Conservation (phyloP, 2,329 filamentous ascomycete genomes). For the Aspergillus sp. region DNA sequence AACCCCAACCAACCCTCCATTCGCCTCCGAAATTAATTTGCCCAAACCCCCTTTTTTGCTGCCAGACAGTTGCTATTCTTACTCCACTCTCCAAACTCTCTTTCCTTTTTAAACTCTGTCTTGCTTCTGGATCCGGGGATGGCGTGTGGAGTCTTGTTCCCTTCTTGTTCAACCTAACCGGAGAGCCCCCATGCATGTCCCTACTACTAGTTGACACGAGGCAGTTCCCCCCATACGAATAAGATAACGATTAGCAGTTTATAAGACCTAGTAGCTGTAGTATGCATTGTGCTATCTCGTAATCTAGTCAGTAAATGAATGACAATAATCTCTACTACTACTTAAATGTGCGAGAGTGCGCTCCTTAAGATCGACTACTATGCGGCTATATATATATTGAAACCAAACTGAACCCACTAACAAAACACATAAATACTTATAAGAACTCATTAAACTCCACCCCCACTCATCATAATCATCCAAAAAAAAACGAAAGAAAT, state of each 20-base stretch:
- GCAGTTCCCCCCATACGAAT: constrained; percentile 26
- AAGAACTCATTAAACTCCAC: too few relatives aligned
- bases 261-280: background rate
- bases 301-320: too few relatives aligned
- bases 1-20: background rate
- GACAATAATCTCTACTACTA: too few relatives aligned
- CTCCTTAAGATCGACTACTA: too few relatives aligned
- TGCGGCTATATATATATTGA: too few relatives aligned
- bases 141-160: constrained; percentile 32
- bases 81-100: constrained; percentile 14
- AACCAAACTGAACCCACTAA: too few relatives aligned
- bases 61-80: constrained; percentile 13
- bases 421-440: too few relatives aligned
- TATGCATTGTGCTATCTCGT: constrained; percentile 3
- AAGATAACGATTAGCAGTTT: constrained; percentile 28
- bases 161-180: constrained; percentile 26
- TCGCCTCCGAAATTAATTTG: constrained; percentile 14
- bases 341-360: too few relatives aligned
- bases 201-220: constrained; percentile 25
- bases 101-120: constrained; percentile 17
- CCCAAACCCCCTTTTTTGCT: constrained; percentile 15
- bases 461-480: too few relatives aligned
- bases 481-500: too few relatives aligned
- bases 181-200: constrained; percentile 20
- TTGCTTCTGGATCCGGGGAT: constrained; percentile 25